Percentiles rank a stretch among this genome's conserved stretches.
phyloP scores from a whole-genome alignment of 225 moss, liverwort and hornwort species.

The Pseudisothecium myosuroides region DNA sequence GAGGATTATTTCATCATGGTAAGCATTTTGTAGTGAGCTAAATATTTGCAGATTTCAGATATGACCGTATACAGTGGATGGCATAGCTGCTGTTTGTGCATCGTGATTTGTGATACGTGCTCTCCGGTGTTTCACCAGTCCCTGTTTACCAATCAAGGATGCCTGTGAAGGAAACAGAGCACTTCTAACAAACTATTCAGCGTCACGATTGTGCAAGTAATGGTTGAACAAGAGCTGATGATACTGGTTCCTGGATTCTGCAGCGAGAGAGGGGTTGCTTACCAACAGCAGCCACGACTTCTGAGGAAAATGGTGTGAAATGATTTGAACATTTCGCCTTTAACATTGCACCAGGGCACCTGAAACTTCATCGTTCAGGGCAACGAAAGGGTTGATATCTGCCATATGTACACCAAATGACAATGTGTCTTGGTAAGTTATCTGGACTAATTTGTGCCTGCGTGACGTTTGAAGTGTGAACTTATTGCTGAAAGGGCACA shows the following conservation, averaged over 20 bases:
- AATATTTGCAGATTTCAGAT: neutral
- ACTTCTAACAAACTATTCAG: neutral
- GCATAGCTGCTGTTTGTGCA: neutral
- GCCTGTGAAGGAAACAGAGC: neutral
- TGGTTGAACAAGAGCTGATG: neutral
- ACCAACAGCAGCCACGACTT: neutral
- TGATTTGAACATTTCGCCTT: neutral
- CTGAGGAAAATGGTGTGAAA: neutral
- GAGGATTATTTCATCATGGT: neutral
- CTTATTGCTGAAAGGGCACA: neutral
- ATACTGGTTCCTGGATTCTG: neutral
- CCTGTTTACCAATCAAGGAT: neutral
- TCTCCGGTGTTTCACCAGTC: neutral
- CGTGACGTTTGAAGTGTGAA: neutral
- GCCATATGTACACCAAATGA: neutral
- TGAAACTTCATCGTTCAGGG: neutral
- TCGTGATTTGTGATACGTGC: neutral
- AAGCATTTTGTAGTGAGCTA: neutral
- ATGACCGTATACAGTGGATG: neutral
- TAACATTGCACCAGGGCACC: neutral
- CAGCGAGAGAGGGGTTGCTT: slow-evolving; percentile 32
- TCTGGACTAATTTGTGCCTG: too few species aligned
- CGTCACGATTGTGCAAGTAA: neutral
- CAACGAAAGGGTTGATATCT: too few species aligned
- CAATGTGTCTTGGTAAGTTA: too few species aligned